Evolutionary conservation across 164 flowering plant genomes (phyloP).

Genomic region (Platanus orientalis): DNA sequence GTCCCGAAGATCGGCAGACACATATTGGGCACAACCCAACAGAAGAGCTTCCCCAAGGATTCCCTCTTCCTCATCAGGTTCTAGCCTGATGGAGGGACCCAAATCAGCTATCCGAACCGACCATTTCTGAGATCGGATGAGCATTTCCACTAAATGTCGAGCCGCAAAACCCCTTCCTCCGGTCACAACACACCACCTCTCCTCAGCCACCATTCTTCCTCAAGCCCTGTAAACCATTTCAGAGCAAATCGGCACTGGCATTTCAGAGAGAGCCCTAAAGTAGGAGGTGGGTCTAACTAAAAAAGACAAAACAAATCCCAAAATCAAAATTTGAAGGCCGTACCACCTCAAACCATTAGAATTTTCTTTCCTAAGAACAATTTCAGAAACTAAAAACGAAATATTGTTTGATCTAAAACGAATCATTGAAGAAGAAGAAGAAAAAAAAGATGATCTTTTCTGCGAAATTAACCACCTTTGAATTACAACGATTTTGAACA

Average conservation of each 20-base stretch:
- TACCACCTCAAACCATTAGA: too few relatives aligned
- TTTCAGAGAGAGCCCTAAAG: not conserved
- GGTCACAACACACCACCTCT: constrained; percentile 81
- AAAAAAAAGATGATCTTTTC: too few relatives aligned
- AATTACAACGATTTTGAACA: too few relatives aligned
- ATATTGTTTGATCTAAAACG: too few relatives aligned
- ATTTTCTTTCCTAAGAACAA: too few relatives aligned
- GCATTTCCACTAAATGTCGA: constrained; percentile 86
- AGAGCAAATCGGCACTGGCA: not conserved
- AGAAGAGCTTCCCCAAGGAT: constrained; percentile 62
- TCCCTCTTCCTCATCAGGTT: constrained; percentile 58
- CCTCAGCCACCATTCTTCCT: constrained; percentile 33
- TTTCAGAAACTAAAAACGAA: too few relatives aligned
- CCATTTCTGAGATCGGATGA: constrained; percentile 49
- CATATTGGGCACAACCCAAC: constrained; percentile 63
- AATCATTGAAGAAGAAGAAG: too few relatives aligned
- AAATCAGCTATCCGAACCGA: constrained; percentile 72
- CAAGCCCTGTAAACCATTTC: not conserved
- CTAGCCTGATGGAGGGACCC: constrained; percentile 56
- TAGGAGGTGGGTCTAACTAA: too few relatives aligned
- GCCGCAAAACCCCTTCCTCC: constrained; percentile 98
- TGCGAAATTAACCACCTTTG: too few relatives aligned
- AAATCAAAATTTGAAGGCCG: too few relatives aligned
- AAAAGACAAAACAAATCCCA: too few relatives aligned
- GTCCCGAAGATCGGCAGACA: constrained; percentile 75